Percentiles rank a stretch among this genome's conserved stretches.
phyloP scores from a whole-genome alignment of 2,329 filamentous ascomycete genomes.

The Penicillium griseofulvum region DNA sequence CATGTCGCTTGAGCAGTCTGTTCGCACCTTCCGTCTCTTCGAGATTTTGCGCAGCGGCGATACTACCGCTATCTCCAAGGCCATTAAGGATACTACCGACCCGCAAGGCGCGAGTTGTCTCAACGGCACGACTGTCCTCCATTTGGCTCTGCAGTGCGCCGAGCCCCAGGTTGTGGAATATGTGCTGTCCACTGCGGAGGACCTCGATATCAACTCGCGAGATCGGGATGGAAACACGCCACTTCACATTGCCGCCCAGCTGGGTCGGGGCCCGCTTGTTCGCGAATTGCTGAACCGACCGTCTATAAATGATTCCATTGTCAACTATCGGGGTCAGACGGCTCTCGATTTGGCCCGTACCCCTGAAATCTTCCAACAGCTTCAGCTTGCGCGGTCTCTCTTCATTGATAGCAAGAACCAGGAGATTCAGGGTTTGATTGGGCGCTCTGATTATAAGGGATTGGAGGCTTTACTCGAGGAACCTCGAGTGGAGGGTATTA shows the following conservation, averaged over 20 bases:
- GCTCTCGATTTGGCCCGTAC: conserved; percentile 86
- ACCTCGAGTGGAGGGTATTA: conserved; percentile 74
- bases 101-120: conserved; percentile 46
- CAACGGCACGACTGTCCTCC: conserved; percentile 80
- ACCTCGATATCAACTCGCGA: conserved; percentile 79
- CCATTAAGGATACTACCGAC: conserved; percentile 62
- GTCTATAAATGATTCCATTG: conserved; percentile 81
- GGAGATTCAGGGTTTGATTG: conserved; percentile 77
- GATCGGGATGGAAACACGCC: conserved; percentile 95
- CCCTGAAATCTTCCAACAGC: conserved; percentile 90
- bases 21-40: conserved; percentile 90
- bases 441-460: conserved; percentile 68
- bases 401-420: conserved; percentile 84
- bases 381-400: conserved; percentile 84
- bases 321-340: conserved; percentile 80
- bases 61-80: conserved; percentile 82
- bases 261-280: conserved; percentile 78
- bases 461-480: conserved; percentile 81
- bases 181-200: conserved; percentile 72
- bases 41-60: conserved; percentile 89
- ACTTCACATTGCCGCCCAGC: conserved; percentile 78
- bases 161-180: conserved; percentile 91
- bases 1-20: conserved; percentile 80
- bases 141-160: conserved; percentile 92
- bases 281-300: conserved; percentile 78